A percentile compares a stretch with the other conserved stretches of the same genome.
Conservation (phyloP, 352 stramenopile genomes). For the Phytophthora cryptogea region DNA sequence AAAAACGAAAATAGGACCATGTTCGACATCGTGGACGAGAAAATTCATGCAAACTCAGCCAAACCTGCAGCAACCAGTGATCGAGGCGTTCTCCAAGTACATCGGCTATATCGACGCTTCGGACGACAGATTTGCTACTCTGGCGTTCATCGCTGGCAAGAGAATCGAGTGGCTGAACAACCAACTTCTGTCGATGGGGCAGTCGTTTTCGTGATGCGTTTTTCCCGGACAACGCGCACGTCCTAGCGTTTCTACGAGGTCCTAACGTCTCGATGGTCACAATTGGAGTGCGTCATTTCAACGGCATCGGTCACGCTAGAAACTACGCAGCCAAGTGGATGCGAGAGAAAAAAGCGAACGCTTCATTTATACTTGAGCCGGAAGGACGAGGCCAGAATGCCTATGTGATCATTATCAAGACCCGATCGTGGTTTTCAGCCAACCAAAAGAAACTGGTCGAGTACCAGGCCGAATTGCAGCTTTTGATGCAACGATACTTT, state of each 20-base stretch:
- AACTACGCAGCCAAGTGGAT: slow-evolving; percentile 9
- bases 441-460: too few relatives aligned
- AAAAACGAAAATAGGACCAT: slow-evolving; percentile 1
- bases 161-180: slow-evolving; percentile 12
- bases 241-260: slow-evolving; percentile 12
- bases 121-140: neutral
- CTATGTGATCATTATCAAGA: too few relatives aligned
- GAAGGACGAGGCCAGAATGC: too few relatives aligned
- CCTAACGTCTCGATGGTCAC: slow-evolving; percentile 2
- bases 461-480: too few relatives aligned
- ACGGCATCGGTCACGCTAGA: neutral
- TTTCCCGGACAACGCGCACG: neutral
- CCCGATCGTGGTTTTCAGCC: too few relatives aligned
- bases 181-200: neutral
- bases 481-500: too few relatives aligned
- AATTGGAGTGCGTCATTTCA: neutral
- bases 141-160: slow-evolving; percentile 3
- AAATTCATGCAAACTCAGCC: slow-evolving; percentile 10
- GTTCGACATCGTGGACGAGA: neutral
- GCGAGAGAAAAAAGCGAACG: slow-evolving; percentile 10
- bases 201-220: slow-evolving; percentile 7
- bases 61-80: neutral
- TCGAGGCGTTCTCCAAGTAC: slow-evolving; percentile 6
- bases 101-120: neutral
- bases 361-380: slow-evolving; percentile 2